Evolutionary conservation across 2,329 filamentous ascomycete genomes (phyloP), one percentile per base, ranked within the genome.

Genomic region (Chaetomium strumarium): DNA sequence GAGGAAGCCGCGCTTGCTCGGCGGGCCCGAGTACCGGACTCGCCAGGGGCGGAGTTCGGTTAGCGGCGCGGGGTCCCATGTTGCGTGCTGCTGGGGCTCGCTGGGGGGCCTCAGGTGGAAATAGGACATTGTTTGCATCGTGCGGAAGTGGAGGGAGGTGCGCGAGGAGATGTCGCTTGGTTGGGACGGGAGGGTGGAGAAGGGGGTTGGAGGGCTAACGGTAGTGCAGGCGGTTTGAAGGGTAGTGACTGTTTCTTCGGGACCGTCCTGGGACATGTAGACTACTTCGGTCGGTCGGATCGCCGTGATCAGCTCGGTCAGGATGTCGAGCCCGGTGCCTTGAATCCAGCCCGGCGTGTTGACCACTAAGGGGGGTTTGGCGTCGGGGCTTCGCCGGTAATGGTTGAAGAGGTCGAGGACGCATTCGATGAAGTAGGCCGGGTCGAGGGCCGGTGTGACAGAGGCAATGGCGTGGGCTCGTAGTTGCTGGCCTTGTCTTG

Each of bases 51-150:
- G 66, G 8, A 77, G 60, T 0, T 72, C 69, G 1, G 79, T 79
- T 9, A 91, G 68, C 0, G 85, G 78, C 0, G 69, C 72, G 0
- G 73, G 55, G 47, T 76, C 70, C 79, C 83, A 88, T 19, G 36
- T 46, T 10, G 37, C 37, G 30, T 19, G 53, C 9, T 46, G 38
- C n/a, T 60, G 58, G 19, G 53, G 53, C 30, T 42, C 49, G 3
- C 30, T 51, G 44, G 45, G 31, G 39, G 58, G 46, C 43, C 29
- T 49, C 6, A 72, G 58, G 63, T 92, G 88, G 62, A 92, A 89
- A 61, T 91, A 92, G 0, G 86, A 84, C 76, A 90, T 84, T n/a
- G 77, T 81, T 60, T 90, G 86, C 85, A 92, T 90, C 6, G 78
- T 77, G 46, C 86, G 74, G 2, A 88, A 68, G 55, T 91, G 83